Conservation (phyloP, 2,329 filamentous ascomycete genomes). For the Aspergillus aculeatus region DNA sequence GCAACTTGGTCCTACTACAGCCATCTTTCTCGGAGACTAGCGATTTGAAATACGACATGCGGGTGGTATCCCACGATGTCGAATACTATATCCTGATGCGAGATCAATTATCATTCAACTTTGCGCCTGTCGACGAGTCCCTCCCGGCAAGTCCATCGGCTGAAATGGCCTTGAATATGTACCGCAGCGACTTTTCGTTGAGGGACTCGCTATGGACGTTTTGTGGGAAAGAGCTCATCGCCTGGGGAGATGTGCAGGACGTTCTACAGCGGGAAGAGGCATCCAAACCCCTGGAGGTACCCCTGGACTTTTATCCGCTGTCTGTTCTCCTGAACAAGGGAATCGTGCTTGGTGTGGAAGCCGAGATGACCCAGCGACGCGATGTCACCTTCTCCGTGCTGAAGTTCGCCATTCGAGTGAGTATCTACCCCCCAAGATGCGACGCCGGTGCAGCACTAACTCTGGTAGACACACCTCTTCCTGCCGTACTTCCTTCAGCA, state of each 20-base stretch:
- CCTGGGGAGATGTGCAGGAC: slow-evolving; percentile 86
- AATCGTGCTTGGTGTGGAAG: slow-evolving; percentile 84
- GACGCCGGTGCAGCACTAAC: slow-evolving; percentile 5
- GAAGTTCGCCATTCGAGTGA: slow-evolving; percentile 80
- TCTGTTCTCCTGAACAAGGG: slow-evolving; percentile 86
- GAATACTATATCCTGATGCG: slow-evolving; percentile 93
- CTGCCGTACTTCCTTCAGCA: slow-evolving; percentile 82
- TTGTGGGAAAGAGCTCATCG: slow-evolving; percentile 78
- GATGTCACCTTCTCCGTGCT: slow-evolving; percentile 90
- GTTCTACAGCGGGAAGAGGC: slow-evolving; percentile 75
- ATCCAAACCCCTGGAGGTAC: slow-evolving; percentile 70
- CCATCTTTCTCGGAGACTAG: slow-evolving; percentile 79
- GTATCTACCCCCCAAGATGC: slow-evolving; percentile 27
- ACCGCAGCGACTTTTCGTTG: slow-evolving; percentile 56
- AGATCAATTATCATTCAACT: slow-evolving; percentile 64
- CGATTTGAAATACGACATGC: slow-evolving; percentile 96
- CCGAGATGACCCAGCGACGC: slow-evolving; percentile 87
- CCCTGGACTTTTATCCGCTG: slow-evolving; percentile 92
- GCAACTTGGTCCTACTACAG: slow-evolving; percentile 88
- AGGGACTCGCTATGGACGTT: slow-evolving; percentile 93
- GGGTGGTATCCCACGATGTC: slow-evolving; percentile 90
- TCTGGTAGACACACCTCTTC: slow-evolving; percentile 77
- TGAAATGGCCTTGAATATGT: slow-evolving; percentile 45
- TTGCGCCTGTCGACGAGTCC: slow-evolving; percentile 49
- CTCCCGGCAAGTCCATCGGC: slow-evolving; percentile 51